Conservation (phyloP, 2,329 filamentous ascomycete species). For the Fusarium sp. region DNA sequence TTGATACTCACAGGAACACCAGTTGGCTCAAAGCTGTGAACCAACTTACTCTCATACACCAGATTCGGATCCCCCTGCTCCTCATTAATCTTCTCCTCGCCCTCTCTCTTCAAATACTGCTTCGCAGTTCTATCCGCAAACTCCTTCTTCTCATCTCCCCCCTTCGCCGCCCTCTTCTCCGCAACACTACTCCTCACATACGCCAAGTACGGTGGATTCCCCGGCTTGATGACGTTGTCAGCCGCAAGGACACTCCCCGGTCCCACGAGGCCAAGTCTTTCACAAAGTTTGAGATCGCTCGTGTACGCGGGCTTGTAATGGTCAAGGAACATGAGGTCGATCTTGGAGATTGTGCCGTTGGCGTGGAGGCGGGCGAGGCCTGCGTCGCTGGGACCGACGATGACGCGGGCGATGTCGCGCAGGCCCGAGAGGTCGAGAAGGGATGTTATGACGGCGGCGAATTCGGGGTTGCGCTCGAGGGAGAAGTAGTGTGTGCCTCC, state of each 20-base stretch:
- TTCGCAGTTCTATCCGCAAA: slow-evolving; percentile 56
- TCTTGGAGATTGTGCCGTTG: slow-evolving; percentile 61
- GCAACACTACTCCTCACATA: slow-evolving; percentile 73
- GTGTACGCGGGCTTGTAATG: slow-evolving; percentile 83
- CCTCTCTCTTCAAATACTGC: slow-evolving; percentile 66
- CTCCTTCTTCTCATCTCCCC: slow-evolving; percentile 47
- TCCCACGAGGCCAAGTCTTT: slow-evolving; percentile 72
- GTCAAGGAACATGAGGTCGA: slow-evolving; percentile 82
- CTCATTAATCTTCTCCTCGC: slow-evolving; percentile 50
- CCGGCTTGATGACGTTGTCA: slow-evolving; percentile 76
- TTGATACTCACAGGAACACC: slow-evolving; percentile 66
- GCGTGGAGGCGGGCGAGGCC: slow-evolving; percentile 69
- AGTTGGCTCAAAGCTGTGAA: slow-evolving; percentile 74
- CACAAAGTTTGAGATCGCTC: slow-evolving; percentile 79
- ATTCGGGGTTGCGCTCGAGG: slow-evolving; percentile 78
- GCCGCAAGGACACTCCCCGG: slow-evolving; percentile 71
- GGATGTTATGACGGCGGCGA: slow-evolving; percentile 73
- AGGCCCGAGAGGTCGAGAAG: slow-evolving; percentile 80
- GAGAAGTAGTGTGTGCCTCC: slow-evolving; percentile 75
- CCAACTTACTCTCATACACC: slow-evolving; percentile 70
- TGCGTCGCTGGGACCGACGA: slow-evolving; percentile 75
- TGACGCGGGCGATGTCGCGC: slow-evolving; percentile 72
- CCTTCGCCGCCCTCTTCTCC: slow-evolving; percentile 62
- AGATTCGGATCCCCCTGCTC: slow-evolving; percentile 68
- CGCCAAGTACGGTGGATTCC: slow-evolving; percentile 74